Evolutionary conservation across 768 basidiomycete species (phyloP), one percentile per base, ranked within the genome.

Genomic region (Auriscalpium vulgare): DNA sequence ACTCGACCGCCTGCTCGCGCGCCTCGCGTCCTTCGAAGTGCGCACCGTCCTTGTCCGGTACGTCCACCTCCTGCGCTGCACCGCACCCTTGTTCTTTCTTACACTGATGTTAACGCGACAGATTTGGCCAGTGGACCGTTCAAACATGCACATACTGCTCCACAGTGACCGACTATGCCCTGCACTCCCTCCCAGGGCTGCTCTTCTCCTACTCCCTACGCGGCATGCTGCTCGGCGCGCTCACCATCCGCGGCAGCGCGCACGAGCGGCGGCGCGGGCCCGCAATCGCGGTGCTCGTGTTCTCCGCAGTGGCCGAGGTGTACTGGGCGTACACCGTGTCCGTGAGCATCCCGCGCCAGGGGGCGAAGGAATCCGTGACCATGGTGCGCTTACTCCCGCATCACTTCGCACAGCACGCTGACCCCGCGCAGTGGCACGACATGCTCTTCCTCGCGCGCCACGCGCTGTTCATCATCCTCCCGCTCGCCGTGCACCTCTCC

Each of bases 21-120:
- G 59, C 14, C 52, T 62, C 10, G 59, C 61, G 37, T 62, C 61
- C 34, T 50, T 46, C 19, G 61, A 62, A 14, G 50, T 50, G 5
- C 61, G 61, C 13, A 55, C 45, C 1, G 49, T 60, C 23, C 59
- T 62, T 54, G 56, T 57, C 50, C 52, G 61, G 61, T 62, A 34
- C 50, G 47, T 6, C n/a, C 1, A 35, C 2, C 2, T 29, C 37
- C 13, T 29, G 14, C 14, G 16, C 8, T 21, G 11, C 11, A 40
- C 19, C 23, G 3, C 13, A 7, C 38, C 11, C 34, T 14, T 19
- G 40, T 36, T n/a, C 8, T 29, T 23, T n/a, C n/a, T n/a, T n/a
- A n/a, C n/a, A n/a, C n/a, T n/a, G n/a, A n/a, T n/a, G n/a, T n/a
- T n/a, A n/a, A n/a, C 29, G n/a, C 13, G 5, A 29, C 45, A 62